Evolutionary conservation across 768 basidiomycete genomes (phyloP).

Genomic region (Albatrellus ellisii): DNA sequence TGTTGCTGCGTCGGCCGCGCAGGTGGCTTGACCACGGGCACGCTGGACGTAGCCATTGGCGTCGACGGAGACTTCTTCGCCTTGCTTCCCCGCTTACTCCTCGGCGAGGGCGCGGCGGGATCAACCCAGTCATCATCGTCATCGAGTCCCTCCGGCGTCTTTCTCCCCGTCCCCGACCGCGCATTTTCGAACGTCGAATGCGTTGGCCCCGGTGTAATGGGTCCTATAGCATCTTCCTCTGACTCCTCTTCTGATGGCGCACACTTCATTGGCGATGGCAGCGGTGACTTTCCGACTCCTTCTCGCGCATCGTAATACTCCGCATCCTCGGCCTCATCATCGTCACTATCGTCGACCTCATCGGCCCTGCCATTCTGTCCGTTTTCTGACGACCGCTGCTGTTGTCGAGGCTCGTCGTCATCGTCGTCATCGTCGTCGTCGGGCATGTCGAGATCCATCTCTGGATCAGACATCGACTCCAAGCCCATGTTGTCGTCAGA

Average conservation of each 20-base stretch:
- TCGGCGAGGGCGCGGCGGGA: constrained; percentile 27
- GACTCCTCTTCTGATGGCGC: constrained; percentile 14
- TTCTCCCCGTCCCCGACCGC: constrained; percentile 21
- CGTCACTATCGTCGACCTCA: constrained; percentile 26
- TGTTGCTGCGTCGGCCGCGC: constrained; percentile 16
- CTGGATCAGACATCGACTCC: constrained; percentile 72
- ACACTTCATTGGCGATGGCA: too few relatives aligned
- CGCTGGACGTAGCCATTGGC: too few relatives aligned
- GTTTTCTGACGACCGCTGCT: constrained; percentile 24
- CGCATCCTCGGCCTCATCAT: constrained; percentile 47
- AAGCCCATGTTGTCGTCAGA: constrained; percentile 67
- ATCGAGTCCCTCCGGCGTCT: constrained; percentile 26
- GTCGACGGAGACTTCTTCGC: too few relatives aligned
- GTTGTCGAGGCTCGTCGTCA: constrained; percentile 18
- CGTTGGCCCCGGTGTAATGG: too few relatives aligned
- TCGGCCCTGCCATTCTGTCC: constrained; percentile 19
- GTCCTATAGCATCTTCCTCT: background rate
- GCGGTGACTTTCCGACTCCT: constrained; percentile 54
- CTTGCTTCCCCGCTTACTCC: constrained; percentile 23
- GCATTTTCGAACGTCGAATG: too few relatives aligned
- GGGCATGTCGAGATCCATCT: constrained; percentile 46
- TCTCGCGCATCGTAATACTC: too few relatives aligned
- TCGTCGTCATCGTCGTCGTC: constrained; percentile 26
- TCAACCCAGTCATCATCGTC: constrained; percentile 56
- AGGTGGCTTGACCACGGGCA: constrained; percentile 28